Percentiles rank a stretch among this genome's conserved stretches.
phyloP scores from a whole-genome alignment of 345 rosid species.

The Cardamine chenopodiifolia region DNA sequence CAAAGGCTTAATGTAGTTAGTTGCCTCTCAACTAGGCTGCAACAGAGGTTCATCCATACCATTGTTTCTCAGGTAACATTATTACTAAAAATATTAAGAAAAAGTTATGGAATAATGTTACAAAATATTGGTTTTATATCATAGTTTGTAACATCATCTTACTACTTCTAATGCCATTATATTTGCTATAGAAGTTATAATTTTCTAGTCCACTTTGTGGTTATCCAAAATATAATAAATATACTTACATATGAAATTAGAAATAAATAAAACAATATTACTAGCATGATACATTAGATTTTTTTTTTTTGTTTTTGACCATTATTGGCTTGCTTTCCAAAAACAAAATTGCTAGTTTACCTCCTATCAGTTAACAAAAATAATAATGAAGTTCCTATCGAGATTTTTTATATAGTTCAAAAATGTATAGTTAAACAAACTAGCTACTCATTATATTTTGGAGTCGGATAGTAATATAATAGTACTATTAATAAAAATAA shows the following conservation, averaged over 20 bases:
- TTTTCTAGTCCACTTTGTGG: neutral
- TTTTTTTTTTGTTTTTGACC: too few species aligned
- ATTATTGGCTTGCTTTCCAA: too few species aligned
- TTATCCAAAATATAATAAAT: neutral
- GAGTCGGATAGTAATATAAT: neutral
- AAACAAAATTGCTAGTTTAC: too few species aligned
- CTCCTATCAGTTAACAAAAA: too few species aligned
- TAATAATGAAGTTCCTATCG: neutral
- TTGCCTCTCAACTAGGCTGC: constrained; percentile 33
- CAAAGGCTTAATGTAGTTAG: constrained; percentile 31
- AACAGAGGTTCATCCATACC: constrained; percentile 33
- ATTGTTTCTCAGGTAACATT: constrained; percentile 38
- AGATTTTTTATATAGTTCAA: too few species aligned
- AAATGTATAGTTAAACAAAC: neutral
- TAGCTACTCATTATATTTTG: neutral
- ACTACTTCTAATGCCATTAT: neutral
- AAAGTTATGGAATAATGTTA: neutral
- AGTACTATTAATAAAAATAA: neutral
- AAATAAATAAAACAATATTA: neutral
- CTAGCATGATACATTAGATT: too few species aligned
- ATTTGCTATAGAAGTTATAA: neutral
- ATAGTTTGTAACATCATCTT: neutral
- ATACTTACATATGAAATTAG: neutral
- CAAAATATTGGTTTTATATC: neutral
- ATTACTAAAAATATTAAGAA: neutral